Evolutionary conservation across 2,329 filamentous ascomycete genomes (phyloP), one percentile per base, ranked within the genome.

Genomic region (Knufia petricola): DNA sequence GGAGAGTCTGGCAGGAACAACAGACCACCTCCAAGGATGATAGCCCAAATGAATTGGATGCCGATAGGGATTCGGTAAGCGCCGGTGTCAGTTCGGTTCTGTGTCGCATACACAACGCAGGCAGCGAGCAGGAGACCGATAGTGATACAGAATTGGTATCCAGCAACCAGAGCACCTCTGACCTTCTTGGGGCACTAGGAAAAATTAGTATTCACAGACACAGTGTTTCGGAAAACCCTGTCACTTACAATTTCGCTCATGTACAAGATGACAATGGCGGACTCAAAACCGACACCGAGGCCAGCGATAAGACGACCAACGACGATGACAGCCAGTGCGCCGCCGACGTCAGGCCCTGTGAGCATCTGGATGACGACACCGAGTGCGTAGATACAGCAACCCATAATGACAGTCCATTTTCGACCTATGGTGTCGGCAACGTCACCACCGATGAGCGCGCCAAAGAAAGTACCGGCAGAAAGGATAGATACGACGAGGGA

Each of bases 111-210:
- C 66, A 83, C 78, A 59, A 92, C 79, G 58, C 79, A 80, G 1
- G 84, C 77, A 19, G 85, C 85, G 52, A 90, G 67, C 63, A 90
- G 71, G 55, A 92, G 70, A 68, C 86, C 86, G 55, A 89, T 76
- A 52, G 85, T 89, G 65, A 89, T 82, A 65, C 81, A 87, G 73
- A 88, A 88, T 64, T 89, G 85, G 71, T 89, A 89, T 3, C 83
- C 84, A 1, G 83, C 79, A n/a, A 90, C 85, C 44, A 89, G 76
- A 48, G 84, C 81, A 61, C 85, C 85, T 61, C 85, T 79, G 55
- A 92, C 82, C 66, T 85, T 86, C 65, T 76, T 77, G 50, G 83
- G 82, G 54, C 70, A 69, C 56, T 52, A 70, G 58, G 71, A 52
- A 41, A 55, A 53, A 23, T 47, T 50, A 55, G 52, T 55, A 49